phyloP scores from a whole-genome alignment of 2,329 filamentous ascomycete species.

The Ophiosphaerella narmari region DNA sequence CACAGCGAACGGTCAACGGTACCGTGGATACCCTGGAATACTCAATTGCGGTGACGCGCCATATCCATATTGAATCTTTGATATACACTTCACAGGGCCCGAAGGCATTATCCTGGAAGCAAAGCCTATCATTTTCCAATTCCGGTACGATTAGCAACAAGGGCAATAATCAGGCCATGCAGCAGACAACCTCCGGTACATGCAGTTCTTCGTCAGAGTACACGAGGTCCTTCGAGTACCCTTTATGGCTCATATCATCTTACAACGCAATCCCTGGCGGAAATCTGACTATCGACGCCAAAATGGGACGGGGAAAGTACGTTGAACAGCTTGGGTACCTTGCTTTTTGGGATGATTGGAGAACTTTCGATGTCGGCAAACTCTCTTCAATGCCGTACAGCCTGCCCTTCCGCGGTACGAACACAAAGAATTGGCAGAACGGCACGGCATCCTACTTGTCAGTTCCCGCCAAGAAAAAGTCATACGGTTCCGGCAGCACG shows the following conservation, averaged over 20 bases:
- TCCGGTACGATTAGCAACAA: conserved; percentile 59
- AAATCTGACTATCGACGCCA: conserved; percentile 52
- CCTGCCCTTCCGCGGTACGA: conserved; percentile 43
- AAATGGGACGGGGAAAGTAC: conserved; percentile 56
- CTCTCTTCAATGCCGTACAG: conserved; percentile 12
- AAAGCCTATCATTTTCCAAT: conserved; percentile 62
- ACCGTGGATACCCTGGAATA: conserved; percentile 66
- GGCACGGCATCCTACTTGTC: conserved; percentile 63
- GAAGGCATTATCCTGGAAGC: conserved; percentile 59
- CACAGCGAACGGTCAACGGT: conserved; percentile 56
- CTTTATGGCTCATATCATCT: conserved; percentile 62
- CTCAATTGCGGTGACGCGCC: conserved; percentile 60
- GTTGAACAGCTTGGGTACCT: conserved; percentile 52
- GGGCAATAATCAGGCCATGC: conserved; percentile 60
- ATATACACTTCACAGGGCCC: conserved; percentile 56
- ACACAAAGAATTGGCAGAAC: conserved; percentile 59
- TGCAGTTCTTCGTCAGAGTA: conserved; percentile 48
- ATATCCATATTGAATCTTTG: conserved; percentile 58
- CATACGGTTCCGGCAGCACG: conserved; percentile 60
- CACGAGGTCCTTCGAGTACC: conserved; percentile 60
- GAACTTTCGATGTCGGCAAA: conserved; percentile 56
- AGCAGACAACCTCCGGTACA: conserved; percentile 57
- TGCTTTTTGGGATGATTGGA: conserved; percentile 64
- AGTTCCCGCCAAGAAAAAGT: conserved; percentile 51
- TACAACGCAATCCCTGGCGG: conserved; percentile 50